Conservation (phyloP, 441 rosid genomes). For the Jatropha podagrica region DNA sequence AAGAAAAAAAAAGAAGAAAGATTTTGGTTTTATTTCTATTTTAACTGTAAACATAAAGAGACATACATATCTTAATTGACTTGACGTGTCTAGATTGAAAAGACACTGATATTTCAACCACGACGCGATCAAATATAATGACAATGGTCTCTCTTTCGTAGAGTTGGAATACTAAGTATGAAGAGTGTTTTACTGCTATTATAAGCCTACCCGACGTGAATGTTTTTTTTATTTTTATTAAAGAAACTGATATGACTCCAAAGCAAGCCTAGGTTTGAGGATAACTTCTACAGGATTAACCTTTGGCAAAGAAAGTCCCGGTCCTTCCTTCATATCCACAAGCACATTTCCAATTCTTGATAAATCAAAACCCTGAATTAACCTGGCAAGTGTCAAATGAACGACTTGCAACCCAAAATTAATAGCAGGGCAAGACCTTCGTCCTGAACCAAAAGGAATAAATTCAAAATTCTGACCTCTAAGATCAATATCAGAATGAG, state of each 20-base stretch:
- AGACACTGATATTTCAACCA: too few species aligned
- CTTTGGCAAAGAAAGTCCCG: constrained; percentile 57
- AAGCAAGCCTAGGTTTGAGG: constrained; percentile 45
- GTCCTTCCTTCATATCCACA: constrained; percentile 46
- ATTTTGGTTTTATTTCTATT: too few species aligned
- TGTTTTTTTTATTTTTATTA: neutral
- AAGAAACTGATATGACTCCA: constrained; percentile 13
- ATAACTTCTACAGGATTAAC: constrained; percentile 41
- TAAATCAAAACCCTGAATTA: constrained; percentile 47
- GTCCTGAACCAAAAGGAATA: constrained; percentile 47
- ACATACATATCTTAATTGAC: too few species aligned
- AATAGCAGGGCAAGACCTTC: constrained; percentile 51
- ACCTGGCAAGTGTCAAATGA: constrained; percentile 35
- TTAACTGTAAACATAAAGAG: too few species aligned
- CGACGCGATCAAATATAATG: too few species aligned
- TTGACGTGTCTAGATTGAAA: too few species aligned
- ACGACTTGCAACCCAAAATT: constrained; percentile 30
- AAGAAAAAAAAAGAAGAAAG: too few species aligned
- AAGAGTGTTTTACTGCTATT: too few species aligned
- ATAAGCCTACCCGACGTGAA: too few species aligned
- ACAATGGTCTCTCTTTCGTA: too few species aligned
- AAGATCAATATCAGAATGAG: constrained; percentile 23
- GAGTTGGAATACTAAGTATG: too few species aligned
- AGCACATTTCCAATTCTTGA: neutral
- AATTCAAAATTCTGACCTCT: constrained; percentile 35